Evolutionary conservation across 176 grass and related monocot genomes (phyloP), one percentile per base, ranked within the genome.

Genomic region (bread wheat (Triticum aestivum)): DNA sequence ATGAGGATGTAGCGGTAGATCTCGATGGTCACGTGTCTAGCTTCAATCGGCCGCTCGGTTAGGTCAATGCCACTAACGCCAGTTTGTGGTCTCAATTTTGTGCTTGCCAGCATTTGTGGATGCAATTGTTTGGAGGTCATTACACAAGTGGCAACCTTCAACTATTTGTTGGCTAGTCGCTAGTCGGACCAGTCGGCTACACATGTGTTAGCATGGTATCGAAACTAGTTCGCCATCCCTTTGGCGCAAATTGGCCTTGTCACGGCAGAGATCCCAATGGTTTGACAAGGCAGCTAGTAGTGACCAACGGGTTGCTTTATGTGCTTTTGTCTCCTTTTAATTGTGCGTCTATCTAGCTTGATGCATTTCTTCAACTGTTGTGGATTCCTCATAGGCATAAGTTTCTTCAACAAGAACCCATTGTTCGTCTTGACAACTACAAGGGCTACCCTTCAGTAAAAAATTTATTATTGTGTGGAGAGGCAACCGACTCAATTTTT

Each of bases 1-100:
- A 1, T 0, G n/a, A 63, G 61, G 61, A 3, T 63, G n/a, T 11
- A 1, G n/a, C 3, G n/a, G 9, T 63, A 9, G 9, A 63, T 24
- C n/a, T 26, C 9, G n/a, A 3, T 61, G 61, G 1, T 20, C 61
- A 24, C 20, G 10, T 42, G 52, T 56, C 6, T 0, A 20, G 52
- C 17, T 56, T 1, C 1, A 56, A 6, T 3, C 2, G 15, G 2
- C 1, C 0, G 17, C 0, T 20, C 20, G 1, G 20, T 2, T 20
- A 21, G 56, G 3, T 59, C 18, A 21, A 59, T 1, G 20, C 56
- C 56, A 21, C 18, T 59, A 59, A 1, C 0, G 20, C 3, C 1
- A 63, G 9, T n/a, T 63, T 3, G 0, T 24, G n/a, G 3, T 63
- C 8, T 63, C 8, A 11, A 4, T 10, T 24, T 63, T n/a, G n/a